A percentile compares a stretch with the other conserved stretches of the same genome.
Evolutionary conservation across 192 early-diverging fungal species (phyloP).

Genomic region (Coemansia sp.): DNA sequence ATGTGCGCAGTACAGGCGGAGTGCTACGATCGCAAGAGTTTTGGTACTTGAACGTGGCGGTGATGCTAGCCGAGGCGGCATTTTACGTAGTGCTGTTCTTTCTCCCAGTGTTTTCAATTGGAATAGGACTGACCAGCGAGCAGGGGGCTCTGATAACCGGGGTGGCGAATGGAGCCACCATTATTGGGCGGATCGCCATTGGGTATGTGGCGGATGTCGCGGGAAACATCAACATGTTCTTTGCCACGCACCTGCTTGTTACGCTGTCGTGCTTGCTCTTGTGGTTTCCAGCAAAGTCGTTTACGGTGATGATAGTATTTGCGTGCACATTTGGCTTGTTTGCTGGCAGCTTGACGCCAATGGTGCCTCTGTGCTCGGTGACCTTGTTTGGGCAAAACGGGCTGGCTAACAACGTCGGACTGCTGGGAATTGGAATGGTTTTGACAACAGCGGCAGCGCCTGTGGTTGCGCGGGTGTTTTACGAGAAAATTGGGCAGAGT

Average conservation of each 20-base stretch:
- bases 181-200: constrained; percentile 61
- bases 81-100: constrained; percentile 51
- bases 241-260: constrained; percentile 46
- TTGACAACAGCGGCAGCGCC: constrained; percentile 49
- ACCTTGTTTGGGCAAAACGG: constrained; percentile 53
- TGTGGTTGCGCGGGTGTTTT: constrained; percentile 44
- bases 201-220: constrained; percentile 63
- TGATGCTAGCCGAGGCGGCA: constrained; percentile 52
- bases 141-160: constrained; percentile 63
- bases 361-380: constrained; percentile 52
- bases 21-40: constrained; percentile 52
- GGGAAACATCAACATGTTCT: constrained; percentile 55
- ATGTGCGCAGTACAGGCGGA: constrained; percentile 44
- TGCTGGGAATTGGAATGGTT: constrained; percentile 52
- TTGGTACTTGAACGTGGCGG: constrained; percentile 51
- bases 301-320: constrained; percentile 50
- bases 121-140: constrained; percentile 57
- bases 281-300: constrained; percentile 55
- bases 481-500: constrained; percentile 49
- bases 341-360: constrained; percentile 51
- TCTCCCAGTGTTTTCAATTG: constrained; percentile 54
- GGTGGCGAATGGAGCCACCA: constrained; percentile 63
- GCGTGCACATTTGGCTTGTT: constrained; percentile 50
- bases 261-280: constrained; percentile 48
- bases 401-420: constrained; percentile 49